These are phyloP conservation scores for Leccinum subgranulosum DNA, from an alignment of 768 basidiomycete genomes.

Conservation along the genomic window DNA sequence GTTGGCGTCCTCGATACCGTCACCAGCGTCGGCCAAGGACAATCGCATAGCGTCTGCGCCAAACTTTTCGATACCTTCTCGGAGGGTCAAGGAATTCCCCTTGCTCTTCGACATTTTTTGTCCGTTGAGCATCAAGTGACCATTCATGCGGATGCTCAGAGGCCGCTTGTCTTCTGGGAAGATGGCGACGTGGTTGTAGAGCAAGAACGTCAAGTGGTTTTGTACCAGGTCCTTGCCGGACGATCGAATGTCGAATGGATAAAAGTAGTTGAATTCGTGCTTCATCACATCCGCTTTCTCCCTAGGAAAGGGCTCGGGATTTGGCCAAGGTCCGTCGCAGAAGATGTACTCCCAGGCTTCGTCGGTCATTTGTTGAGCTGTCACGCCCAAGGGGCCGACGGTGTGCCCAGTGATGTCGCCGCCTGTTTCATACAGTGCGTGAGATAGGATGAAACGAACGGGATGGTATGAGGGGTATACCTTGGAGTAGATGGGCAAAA, in stretches of 20 bases:
- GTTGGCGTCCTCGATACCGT: slow-evolving; percentile 97
- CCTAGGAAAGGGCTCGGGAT: slow-evolving; percentile 56
- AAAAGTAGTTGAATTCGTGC: slow-evolving; percentile 94
- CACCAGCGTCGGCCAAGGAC: slow-evolving; percentile 93
- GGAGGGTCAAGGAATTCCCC: slow-evolving; percentile 93
- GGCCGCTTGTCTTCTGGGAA: slow-evolving; percentile 91
- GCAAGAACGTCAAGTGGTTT: slow-evolving; percentile 90
- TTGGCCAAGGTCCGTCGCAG: slow-evolving; percentile 73
- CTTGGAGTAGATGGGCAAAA: slow-evolving; percentile 85
- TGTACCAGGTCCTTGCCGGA: slow-evolving; percentile 97
- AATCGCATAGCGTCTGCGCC: slow-evolving; percentile 94
- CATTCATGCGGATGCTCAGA: slow-evolving; percentile 88
- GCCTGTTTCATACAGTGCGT: slow-evolving; percentile 38
- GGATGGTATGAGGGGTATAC: slow-evolving; percentile 40
- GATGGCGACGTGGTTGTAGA: slow-evolving; percentile 94
- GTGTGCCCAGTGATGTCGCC: too few relatives aligned
- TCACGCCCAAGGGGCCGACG: too few relatives aligned
- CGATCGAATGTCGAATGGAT: slow-evolving; percentile 96
- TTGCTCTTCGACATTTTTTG: slow-evolving; percentile 99
- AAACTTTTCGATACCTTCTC: slow-evolving; percentile 88
- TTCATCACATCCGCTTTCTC: slow-evolving; percentile 84
- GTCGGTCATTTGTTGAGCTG: slow-evolving; percentile 94
- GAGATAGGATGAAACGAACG: background rate
- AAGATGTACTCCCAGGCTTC: slow-evolving; percentile 97
- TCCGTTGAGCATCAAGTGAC: slow-evolving; percentile 94